A percentile compares a stretch with the other conserved stretches of the same genome.
Conservation (phyloP, 805 yeast species). For the Maudiozyma saulgeensis region DNA sequence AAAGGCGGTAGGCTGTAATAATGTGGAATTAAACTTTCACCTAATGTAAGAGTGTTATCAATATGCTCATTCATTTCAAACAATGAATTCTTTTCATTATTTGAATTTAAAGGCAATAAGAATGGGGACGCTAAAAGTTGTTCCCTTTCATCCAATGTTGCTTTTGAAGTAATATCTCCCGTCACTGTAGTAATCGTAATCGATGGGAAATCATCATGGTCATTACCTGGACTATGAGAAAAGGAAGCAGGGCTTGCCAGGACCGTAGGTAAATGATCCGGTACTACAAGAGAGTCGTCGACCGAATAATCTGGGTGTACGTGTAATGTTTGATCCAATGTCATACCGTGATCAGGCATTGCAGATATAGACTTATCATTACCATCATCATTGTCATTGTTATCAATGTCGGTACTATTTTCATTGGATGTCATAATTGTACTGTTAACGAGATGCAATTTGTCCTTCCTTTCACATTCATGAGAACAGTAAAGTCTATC, state of each 20-base stretch:
- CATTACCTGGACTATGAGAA: neutral
- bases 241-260: neutral
- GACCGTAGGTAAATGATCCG: too few relatives aligned
- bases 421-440: neutral
- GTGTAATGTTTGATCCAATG: too few relatives aligned
- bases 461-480: constrained; percentile 15
- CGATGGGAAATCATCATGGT: neutral
- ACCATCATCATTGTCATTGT: too few relatives aligned
- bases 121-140: constrained; percentile 18
- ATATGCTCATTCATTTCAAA: neutral
- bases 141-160: constrained; percentile 11
- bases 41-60: neutral
- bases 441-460: constrained; percentile 1
- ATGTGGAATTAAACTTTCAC: neutral
- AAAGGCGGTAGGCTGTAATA: neutral
- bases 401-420: neutral
- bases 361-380: neutral
- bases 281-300: too few relatives aligned
- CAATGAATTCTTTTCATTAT: neutral
- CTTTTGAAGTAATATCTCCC: constrained; percentile 1
- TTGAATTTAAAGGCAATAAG: constrained; percentile 10
- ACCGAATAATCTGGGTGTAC: too few relatives aligned
- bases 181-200: constrained; percentile 2
- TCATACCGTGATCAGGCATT: neutral
- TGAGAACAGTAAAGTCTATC: constrained; percentile 21